These are phyloP conservation scores for Cephaloascus albidus DNA, from an alignment of 805 yeast species.

Conservation along the genomic window DNA sequence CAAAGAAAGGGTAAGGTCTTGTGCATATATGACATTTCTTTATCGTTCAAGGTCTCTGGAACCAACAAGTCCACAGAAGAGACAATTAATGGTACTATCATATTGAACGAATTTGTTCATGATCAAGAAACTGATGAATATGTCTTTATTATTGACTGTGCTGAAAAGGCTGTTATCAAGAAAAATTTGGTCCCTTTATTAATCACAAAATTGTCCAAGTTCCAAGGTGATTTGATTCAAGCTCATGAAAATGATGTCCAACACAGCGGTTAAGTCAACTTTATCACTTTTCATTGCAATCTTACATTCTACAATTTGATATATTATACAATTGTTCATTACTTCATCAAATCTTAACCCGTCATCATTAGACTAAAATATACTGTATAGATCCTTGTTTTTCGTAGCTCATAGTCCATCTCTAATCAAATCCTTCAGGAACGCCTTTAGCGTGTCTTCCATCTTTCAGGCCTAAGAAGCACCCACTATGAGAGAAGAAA, in stretches of 20 bases:
- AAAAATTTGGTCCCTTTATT: slow-evolving; percentile 44
- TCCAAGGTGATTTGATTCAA: slow-evolving; percentile 52
- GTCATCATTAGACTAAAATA: too few relatives aligned
- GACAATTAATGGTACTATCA: slow-evolving; percentile 31
- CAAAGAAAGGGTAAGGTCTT: slow-evolving; percentile 77
- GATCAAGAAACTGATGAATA: slow-evolving; percentile 67
- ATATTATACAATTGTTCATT: too few relatives aligned
- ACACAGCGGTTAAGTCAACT: slow-evolving; percentile 35
- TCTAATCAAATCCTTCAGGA: slow-evolving; percentile 71
- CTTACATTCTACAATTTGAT: too few relatives aligned
- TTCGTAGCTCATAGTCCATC: too few relatives aligned
- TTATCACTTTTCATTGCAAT: too few relatives aligned
- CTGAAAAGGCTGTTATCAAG: slow-evolving; percentile 32
- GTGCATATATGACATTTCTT: slow-evolving; percentile 61
- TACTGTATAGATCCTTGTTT: too few relatives aligned
- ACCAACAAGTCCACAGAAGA: slow-evolving; percentile 23
- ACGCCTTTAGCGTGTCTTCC: slow-evolving; percentile 72
- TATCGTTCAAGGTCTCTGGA: slow-evolving; percentile 38
- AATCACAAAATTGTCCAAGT: slow-evolving; percentile 36
- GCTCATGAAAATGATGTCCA: slow-evolving; percentile 59
- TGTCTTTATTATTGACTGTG: slow-evolving; percentile 34
- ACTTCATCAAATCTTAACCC: too few relatives aligned
- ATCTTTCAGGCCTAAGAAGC: slow-evolving; percentile 28
- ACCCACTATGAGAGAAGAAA: slow-evolving; percentile 37
- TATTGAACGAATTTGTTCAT: slow-evolving; percentile 64